Conservation (phyloP, 805 yeast species). For the Clavispora phyllophila region DNA sequence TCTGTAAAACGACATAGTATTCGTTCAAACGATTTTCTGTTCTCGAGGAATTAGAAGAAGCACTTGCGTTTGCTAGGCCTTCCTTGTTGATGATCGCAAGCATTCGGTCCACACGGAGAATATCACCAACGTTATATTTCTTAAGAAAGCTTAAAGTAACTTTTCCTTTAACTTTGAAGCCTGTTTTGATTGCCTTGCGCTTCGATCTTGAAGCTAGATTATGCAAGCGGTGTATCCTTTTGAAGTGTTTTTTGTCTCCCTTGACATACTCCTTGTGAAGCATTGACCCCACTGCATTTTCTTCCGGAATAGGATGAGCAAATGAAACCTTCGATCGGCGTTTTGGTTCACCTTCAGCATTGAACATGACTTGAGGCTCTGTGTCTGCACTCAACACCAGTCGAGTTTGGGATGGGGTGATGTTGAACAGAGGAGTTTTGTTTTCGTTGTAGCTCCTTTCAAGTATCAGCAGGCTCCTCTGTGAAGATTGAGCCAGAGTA, state of each 20-base stretch:
- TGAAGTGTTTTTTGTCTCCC: constrained; percentile 14
- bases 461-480: background rate
- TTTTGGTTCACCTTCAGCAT: background rate
- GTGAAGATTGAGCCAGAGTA: background rate
- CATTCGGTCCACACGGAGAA: constrained; percentile 63
- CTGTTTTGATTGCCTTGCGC: constrained; percentile 16
- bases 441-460: background rate
- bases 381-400: background rate
- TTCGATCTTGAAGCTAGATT: constrained; percentile 21
- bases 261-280: constrained; percentile 8
- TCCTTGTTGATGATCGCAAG: constrained; percentile 53
- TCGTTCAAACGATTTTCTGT: constrained; percentile 65
- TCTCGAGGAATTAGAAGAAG: background rate
- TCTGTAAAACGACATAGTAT: constrained; percentile 64
- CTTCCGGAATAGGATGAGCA: constrained; percentile 22
- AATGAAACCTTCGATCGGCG: constrained; percentile 2
- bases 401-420: background rate
- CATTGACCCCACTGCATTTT: constrained; percentile 5
- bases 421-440: background rate
- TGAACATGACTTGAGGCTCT: background rate
- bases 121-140: constrained; percentile 49
- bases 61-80: background rate
- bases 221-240: constrained; percentile 17
- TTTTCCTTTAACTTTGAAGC: constrained; percentile 15
- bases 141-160: constrained; percentile 22